These are phyloP conservation scores for Neofusicoccum laricinum DNA, from an alignment of 2,329 filamentous ascomycete species.

Conservation along the genomic window DNA sequence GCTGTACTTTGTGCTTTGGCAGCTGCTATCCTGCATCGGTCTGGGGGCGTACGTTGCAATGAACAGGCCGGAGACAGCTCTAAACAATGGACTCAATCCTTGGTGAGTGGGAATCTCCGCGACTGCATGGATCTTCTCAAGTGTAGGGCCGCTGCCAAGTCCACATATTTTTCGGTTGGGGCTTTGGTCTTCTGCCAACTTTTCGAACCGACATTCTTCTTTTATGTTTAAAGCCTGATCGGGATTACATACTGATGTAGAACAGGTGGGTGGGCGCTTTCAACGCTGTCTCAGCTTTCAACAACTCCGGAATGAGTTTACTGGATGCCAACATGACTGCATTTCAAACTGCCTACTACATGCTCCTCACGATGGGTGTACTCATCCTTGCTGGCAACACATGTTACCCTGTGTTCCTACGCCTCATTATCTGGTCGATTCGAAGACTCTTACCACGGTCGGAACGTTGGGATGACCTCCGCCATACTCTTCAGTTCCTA, in stretches of 20 bases:
- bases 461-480: conserved; percentile 37
- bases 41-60: conserved; percentile 60
- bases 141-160: not conserved
- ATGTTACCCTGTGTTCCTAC: conserved; percentile 56
- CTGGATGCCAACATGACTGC: conserved; percentile 64
- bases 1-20: conserved; percentile 59
- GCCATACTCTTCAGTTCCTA: conserved; percentile 52
- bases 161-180: too few relatives aligned
- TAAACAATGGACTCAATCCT: conserved; percentile 58
- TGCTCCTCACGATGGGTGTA: conserved; percentile 49
- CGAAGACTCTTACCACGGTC: conserved; percentile 44
- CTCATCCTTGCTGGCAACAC: conserved; percentile 54
- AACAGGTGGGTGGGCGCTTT: conserved; percentile 62
- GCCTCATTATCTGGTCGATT: conserved; percentile 56
- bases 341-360: conserved; percentile 48
- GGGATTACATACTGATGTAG: not conserved
- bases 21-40: conserved; percentile 57
- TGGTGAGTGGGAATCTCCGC: conserved; percentile 39
- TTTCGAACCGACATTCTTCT: not conserved
- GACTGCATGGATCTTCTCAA: not conserved
- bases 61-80: conserved; percentile 49
- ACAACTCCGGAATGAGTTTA: conserved; percentile 68
- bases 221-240: not conserved
- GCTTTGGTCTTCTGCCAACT: too few relatives aligned
- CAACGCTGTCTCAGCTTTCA: conserved; percentile 66